These are phyloP conservation scores for Hyaloperonospora brassicae DNA, from an alignment of 352 stramenopile species.

Conservation along the genomic window DNA sequence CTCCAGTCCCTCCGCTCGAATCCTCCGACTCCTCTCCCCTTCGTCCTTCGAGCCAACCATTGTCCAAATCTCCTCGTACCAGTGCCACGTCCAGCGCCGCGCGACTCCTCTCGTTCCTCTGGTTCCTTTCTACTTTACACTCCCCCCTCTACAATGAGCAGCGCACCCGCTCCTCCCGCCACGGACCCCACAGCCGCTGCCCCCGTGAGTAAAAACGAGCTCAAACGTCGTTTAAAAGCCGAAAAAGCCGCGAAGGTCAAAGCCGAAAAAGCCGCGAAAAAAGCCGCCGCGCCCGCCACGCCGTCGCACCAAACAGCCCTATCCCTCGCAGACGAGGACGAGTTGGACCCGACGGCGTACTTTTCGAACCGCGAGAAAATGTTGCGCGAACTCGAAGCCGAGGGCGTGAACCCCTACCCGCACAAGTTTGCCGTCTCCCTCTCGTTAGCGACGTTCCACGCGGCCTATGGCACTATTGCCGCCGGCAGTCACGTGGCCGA, in stretches of 20 bases:
- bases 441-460: slow-evolving; percentile 91
- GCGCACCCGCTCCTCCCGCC: too few relatives aligned
- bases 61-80: too few relatives aligned
- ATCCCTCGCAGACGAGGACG: slow-evolving; percentile 78
- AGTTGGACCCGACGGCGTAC: slow-evolving; percentile 96
- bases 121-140: too few relatives aligned
- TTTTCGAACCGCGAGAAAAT: slow-evolving; percentile 92
- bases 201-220: slow-evolving; percentile 94
- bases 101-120: too few relatives aligned
- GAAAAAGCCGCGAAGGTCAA: slow-evolving; percentile 91
- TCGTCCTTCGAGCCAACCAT: too few relatives aligned
- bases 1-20: too few relatives aligned
- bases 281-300: slow-evolving; percentile 70
- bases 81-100: too few relatives aligned
- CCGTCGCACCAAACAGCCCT: slow-evolving; percentile 80
- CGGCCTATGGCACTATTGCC: slow-evolving; percentile 74
- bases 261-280: slow-evolving; percentile 81
- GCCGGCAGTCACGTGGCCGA: slow-evolving; percentile 76
- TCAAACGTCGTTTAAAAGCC: slow-evolving; percentile 97
- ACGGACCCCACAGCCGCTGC: slow-evolving; percentile 4
- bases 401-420: slow-evolving; percentile 93
- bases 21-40: too few relatives aligned
- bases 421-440: slow-evolving; percentile 97
- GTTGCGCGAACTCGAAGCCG: slow-evolving; percentile 85
- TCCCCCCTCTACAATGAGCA: too few relatives aligned